phyloP scores from a whole-genome alignment of 352 stramenopile species.

The Phytophthora palmivora region DNA sequence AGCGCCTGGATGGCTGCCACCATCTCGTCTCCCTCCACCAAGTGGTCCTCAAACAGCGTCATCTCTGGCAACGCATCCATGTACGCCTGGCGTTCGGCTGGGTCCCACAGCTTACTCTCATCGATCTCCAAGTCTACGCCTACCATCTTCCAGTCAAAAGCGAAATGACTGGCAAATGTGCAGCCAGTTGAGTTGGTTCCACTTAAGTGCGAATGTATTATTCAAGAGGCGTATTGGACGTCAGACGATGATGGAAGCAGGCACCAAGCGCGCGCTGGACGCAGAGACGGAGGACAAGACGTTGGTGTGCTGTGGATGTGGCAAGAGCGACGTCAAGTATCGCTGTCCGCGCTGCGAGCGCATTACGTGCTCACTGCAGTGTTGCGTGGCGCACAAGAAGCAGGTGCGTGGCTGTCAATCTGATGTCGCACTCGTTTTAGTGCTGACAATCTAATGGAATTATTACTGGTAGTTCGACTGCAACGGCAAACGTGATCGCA shows the following conservation, averaged over 20 bases:
- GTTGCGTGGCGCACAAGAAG: slow-evolving; percentile 85
- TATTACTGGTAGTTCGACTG: slow-evolving; percentile 59
- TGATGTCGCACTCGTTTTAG: not conserved
- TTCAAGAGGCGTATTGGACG: slow-evolving; percentile 27
- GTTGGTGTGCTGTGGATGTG: slow-evolving; percentile 57
- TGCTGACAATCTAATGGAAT: slow-evolving; percentile 2
- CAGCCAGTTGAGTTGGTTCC: no score
- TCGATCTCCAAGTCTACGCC: slow-evolving; percentile 89
- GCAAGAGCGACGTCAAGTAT: slow-evolving; percentile 74
- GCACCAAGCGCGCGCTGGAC: slow-evolving; percentile 47
- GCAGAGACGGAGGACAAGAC: slow-evolving; percentile 1
- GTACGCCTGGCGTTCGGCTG: slow-evolving; percentile 81
- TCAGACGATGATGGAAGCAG: slow-evolving; percentile 29
- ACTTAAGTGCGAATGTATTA: slow-evolving; percentile 11
- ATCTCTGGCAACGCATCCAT: slow-evolving; percentile 88
- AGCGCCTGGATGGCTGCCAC: slow-evolving; percentile 87
- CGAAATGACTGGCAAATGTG: slow-evolving; percentile 35
- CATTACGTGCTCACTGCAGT: slow-evolving; percentile 83
- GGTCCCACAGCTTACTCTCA: slow-evolving; percentile 88
- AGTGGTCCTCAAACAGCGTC: slow-evolving; percentile 89
- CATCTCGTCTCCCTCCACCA: slow-evolving; percentile 89
- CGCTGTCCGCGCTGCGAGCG: slow-evolving; percentile 85
- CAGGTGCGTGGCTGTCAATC: slow-evolving; percentile 46
- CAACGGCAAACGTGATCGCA: slow-evolving; percentile 84
- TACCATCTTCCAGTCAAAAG: slow-evolving; percentile 27